Evolutionary conservation across 257 asterid species (phyloP).

Genomic region (Petrea volubilis): DNA sequence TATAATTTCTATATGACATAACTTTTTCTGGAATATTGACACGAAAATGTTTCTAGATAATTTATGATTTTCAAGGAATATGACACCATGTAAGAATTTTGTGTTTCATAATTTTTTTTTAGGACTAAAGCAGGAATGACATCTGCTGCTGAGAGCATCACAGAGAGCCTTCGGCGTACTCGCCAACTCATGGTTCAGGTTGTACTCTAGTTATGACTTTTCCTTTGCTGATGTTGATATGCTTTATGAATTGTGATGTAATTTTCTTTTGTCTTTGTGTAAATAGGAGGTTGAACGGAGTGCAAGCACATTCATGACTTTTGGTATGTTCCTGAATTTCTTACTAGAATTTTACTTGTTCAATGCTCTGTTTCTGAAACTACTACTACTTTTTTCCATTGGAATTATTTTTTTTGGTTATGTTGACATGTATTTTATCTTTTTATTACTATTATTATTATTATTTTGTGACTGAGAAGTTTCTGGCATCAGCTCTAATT

Average conservation of each 20-base stretch:
- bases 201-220: constrained; percentile 5
- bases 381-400: not conserved
- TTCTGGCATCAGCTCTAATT: not conserved
- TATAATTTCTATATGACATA: constrained; percentile 15
- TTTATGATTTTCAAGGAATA: not conserved
- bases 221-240: not conserved
- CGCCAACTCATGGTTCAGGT: constrained; percentile 99
- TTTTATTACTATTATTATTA: too few species aligned
- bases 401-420: not conserved
- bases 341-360: not conserved
- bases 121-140: constrained; percentile 99
- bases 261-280: constrained; percentile 18
- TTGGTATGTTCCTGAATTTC: constrained; percentile 51
- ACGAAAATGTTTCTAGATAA: not conserved
- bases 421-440: too few species aligned
- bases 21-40: not conserved
- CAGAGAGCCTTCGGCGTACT: constrained; percentile 93
- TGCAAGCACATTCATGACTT: constrained; percentile 79
- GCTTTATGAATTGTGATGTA: not conserved
- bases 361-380: not conserved
- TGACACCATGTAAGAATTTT: constrained; percentile 3
- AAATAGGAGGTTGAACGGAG: constrained; percentile 91
- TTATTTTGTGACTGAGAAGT: not conserved
- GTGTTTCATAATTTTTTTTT: constrained; percentile 18
- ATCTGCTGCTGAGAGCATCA: constrained; percentile 95